Base-by-base conservation (phyloP, 768 basidiomycete genomes). In the Mycena capillaripes region DNA sequence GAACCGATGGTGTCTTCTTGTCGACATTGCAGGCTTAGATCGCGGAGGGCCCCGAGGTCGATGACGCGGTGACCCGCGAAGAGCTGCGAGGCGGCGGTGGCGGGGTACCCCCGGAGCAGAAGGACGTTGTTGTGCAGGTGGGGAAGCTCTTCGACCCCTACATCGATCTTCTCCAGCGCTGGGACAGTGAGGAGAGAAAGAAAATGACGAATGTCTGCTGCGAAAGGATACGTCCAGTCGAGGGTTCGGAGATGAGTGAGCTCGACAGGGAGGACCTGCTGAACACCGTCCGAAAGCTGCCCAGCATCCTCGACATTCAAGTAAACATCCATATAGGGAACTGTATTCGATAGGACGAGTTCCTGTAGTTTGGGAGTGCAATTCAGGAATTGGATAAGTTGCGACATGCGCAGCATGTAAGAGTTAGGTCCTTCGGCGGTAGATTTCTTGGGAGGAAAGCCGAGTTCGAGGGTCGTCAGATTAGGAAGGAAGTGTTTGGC, bases 211-310 rank as follows among this genome's bases (percentile, higher is more conserved):
- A 89, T 75, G 58, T 87, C 87, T 42, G 76, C 79, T 55, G 83
- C 77, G 59, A 80, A 84, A 21, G 86, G 86, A 69, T 82, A 86
- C 53, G 82, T 86, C 87, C 88, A 89, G 36, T 86, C 85, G 52
- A 90, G 76, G n/a, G 73, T 78, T 61, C 81, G 86, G 66, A 90
- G 76, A 66, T 82, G 80, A 5, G 75, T 77, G 38, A 90, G 81
- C 60, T 78, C 78, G 60, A 86, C 72, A 32, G 82, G 74, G 34
- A 71, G 44, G 76, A 76, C 74, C 61, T 62, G 71, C 36, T 67
- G 55, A 29, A 46, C 44, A 27, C n/a, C 55, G 27, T 38, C 34
- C 19, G 58, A 50, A 14, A 56, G 32, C 56, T 46, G 65, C 16
- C 53, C 56, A 11, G 57, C 40, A 11, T 73, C 74, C 34, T 74